A percentile compares a stretch with the other conserved stretches of the same genome.
These are phyloP conservation scores for Aureobasidium namibiae DNA, from an alignment of 2,329 filamentous ascomycete genomes.

Conservation along the genomic window DNA sequence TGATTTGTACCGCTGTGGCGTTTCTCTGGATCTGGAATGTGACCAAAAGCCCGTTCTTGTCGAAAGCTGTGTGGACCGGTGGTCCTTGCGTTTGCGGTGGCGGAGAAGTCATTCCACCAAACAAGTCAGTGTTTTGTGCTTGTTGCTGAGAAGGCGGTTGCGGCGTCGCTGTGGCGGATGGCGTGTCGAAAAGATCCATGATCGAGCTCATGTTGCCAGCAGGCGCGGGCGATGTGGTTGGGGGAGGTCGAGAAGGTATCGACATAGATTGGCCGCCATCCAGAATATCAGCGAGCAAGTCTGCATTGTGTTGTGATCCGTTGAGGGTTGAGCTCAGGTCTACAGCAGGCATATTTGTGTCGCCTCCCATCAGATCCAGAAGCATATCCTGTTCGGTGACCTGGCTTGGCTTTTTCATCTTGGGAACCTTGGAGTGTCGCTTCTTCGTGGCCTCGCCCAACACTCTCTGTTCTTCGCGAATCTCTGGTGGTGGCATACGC, in stretches of 20 bases:
- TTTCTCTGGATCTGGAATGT: constrained; percentile 79
- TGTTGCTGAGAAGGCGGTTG: constrained; percentile 32
- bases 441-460: constrained; percentile 64
- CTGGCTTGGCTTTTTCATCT: constrained; percentile 68
- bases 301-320: constrained; percentile 63
- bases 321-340: constrained; percentile 48
- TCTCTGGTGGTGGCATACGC: constrained; percentile 96
- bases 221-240: constrained; percentile 22
- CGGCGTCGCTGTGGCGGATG: constrained; percentile 32
- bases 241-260: constrained; percentile 37
- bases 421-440: constrained; percentile 46
- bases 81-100: constrained; percentile 33
- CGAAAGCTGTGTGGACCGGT: constrained; percentile 63
- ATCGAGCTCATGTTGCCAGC: constrained; percentile 50
- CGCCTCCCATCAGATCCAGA: constrained; percentile 81
- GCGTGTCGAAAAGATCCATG: constrained; percentile 75
- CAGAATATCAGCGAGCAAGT: constrained; percentile 85
- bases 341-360: constrained; percentile 50
- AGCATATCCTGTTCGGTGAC: constrained; percentile 86
- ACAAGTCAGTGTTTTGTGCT: constrained; percentile 32
- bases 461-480: constrained; percentile 88
- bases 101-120: constrained; percentile 40
- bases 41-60: constrained; percentile 75
- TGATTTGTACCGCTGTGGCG: constrained; percentile 69
- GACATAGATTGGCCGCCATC: constrained; percentile 53